phyloP scores from a whole-genome alignment of 345 rosid species.

The Brassica cretica region DNA sequence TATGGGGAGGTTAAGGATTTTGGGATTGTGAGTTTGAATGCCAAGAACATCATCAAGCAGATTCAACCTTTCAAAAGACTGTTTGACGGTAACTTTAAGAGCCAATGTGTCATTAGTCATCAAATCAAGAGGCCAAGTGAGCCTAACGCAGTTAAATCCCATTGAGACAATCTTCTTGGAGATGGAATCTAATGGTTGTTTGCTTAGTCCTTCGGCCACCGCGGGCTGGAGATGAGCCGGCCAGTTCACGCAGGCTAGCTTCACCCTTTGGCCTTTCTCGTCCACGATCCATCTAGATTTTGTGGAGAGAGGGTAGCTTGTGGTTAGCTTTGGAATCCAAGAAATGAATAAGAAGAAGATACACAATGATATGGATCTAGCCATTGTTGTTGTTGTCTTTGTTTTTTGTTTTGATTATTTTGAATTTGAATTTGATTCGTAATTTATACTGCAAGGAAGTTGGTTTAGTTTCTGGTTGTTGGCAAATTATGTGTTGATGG shows the following conservation, averaged over 20 bases:
- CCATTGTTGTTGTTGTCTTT: constrained; percentile 4
- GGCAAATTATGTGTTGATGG: constrained; percentile 16
- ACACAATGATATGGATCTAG: constrained; percentile 1
- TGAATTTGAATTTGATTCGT: background rate
- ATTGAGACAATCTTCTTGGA: constrained; percentile 39
- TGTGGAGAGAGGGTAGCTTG: constrained; percentile 54
- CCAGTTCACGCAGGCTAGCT: constrained; percentile 74
- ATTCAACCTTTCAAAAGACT: constrained; percentile 61
- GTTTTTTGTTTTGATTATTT: background rate
- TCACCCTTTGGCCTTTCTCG: constrained; percentile 52
- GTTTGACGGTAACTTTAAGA: constrained; percentile 48
- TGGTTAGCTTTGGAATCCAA: background rate
- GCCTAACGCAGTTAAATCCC: constrained; percentile 71
- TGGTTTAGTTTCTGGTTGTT: constrained; percentile 20
- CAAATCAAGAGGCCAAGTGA: constrained; percentile 67
- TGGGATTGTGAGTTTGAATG: constrained; percentile 68
- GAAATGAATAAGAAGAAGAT: constrained; percentile 13
- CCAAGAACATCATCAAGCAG: constrained; percentile 59
- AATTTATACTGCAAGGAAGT: constrained; percentile 15
- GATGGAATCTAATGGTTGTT: constrained; percentile 53
- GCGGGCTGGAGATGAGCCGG: constrained; percentile 59
- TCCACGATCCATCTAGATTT: constrained; percentile 60
- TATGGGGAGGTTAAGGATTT: constrained; percentile 63
- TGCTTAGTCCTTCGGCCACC: constrained; percentile 75
- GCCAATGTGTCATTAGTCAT: constrained; percentile 57